These are phyloP conservation scores for Mucor plumbeus DNA, from an alignment of 371 early-diverging fungal species.

Conservation along the genomic window DNA sequence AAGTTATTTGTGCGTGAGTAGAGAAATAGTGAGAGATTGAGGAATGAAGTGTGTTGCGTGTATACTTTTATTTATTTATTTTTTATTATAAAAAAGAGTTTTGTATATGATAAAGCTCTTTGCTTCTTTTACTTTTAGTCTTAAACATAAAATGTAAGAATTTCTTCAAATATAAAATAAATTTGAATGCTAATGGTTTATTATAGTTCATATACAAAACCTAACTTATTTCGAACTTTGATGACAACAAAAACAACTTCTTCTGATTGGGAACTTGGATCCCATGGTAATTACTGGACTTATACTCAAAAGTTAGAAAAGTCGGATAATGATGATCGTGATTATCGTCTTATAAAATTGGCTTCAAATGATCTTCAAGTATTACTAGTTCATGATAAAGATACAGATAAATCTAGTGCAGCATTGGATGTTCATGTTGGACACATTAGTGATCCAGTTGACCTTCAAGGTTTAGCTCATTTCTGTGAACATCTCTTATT, in stretches of 20 bases:
- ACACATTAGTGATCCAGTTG: slow-evolving; percentile 80
- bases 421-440: slow-evolving; percentile 96
- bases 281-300: slow-evolving; percentile 42
- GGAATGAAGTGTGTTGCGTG: neutral
- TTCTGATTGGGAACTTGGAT: slow-evolving; percentile 45
- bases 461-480: slow-evolving; percentile 95
- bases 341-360: slow-evolving; percentile 82
- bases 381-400: slow-evolving; percentile 81
- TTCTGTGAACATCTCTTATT: slow-evolving; percentile 98
- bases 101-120: slow-evolving; percentile 14
- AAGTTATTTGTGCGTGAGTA: neutral
- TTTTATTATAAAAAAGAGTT: slow-evolving; percentile 3
- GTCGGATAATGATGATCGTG: slow-evolving; percentile 79
- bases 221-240: neutral
- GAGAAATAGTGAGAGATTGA: neutral
- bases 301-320: slow-evolving; percentile 55
- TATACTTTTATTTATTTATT: neutral
- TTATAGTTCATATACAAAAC: neutral
- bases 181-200: no score
- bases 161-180: no score
- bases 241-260: slow-evolving; percentile 11
- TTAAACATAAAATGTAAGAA: neutral
- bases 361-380: slow-evolving; percentile 78
- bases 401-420: slow-evolving; percentile 90
- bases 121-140: slow-evolving; percentile 20